Evolutionary conservation across 1,284 basidiomycete genomes (phyloP).

Genomic region (Abortiporus biennis): DNA sequence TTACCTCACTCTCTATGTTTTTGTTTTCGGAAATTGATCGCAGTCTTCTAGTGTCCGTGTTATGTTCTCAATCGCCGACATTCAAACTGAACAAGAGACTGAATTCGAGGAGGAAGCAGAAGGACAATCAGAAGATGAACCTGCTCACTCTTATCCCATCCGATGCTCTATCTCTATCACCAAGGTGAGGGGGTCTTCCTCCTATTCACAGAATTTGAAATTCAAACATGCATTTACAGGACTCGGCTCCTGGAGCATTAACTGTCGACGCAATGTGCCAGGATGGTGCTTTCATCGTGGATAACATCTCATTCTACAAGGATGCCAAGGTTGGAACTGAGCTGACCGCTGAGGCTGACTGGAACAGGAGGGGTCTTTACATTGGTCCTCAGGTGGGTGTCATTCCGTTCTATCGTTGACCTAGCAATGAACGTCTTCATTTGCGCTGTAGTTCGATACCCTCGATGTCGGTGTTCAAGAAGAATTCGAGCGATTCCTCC

Average conservation of each 20-base stretch:
- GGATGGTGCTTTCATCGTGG: conserved; percentile 81
- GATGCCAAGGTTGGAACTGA: conserved; percentile 72
- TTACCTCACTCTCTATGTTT: neutral
- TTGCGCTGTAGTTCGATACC: conserved; percentile 68
- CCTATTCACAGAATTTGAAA: neutral
- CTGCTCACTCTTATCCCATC: conserved; percentile 54
- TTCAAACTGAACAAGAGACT: conserved; percentile 45
- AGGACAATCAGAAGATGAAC: conserved; percentile 34
- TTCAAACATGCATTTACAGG: conserved; percentile 9
- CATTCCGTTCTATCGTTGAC: conserved; percentile 6
- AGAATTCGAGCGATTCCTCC: conserved; percentile 78
- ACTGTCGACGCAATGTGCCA: conserved; percentile 80
- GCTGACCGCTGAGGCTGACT: conserved; percentile 86
- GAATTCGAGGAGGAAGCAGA: conserved; percentile 36
- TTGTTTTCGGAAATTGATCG: conserved; percentile 2
- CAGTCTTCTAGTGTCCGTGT: conserved; percentile 41
- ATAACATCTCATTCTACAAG: conserved; percentile 86
- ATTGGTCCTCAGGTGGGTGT: conserved; percentile 78
- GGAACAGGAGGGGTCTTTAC: conserved; percentile 87
- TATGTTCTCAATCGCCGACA: conserved; percentile 81
- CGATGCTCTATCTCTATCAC: conserved; percentile 80
- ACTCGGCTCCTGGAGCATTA: conserved; percentile 51
- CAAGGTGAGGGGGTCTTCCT: conserved; percentile 47
- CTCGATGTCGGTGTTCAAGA: conserved; percentile 85
- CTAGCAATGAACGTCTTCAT: neutral